These are phyloP conservation scores for Cladosporium sp. DNA, from an alignment of 2,329 filamentous ascomycete genomes.

Conservation along the genomic window DNA sequence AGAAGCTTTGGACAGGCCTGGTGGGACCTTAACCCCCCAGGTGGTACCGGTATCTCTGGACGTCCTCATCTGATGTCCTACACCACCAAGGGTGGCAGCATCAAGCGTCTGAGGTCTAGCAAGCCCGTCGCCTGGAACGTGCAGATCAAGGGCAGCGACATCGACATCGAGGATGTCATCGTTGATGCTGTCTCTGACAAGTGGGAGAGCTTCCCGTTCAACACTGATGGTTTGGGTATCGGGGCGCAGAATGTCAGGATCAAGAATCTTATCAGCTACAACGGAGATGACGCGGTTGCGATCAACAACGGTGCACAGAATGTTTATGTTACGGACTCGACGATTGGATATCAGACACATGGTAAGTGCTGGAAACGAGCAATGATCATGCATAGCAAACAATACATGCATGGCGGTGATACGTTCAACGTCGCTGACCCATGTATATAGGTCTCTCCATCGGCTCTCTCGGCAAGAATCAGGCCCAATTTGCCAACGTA, in stretches of 20 bases:
- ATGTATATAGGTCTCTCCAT: slow-evolving; percentile 32
- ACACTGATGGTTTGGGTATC: slow-evolving; percentile 37
- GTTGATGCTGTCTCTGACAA: slow-evolving; percentile 35
- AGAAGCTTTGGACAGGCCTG: slow-evolving; percentile 44
- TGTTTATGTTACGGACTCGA: slow-evolving; percentile 37
- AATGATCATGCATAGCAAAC: too few species aligned
- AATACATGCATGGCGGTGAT: too few species aligned
- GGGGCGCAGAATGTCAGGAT: slow-evolving; percentile 31
- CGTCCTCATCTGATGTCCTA: slow-evolving; percentile 41
- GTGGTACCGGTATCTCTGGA: slow-evolving; percentile 35
- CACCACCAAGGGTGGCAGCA: slow-evolving; percentile 33
- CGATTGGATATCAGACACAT: slow-evolving; percentile 43
- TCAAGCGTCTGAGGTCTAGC: slow-evolving; percentile 39
- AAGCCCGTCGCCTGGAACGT: slow-evolving; percentile 45
- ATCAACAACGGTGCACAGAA: slow-evolving; percentile 37
- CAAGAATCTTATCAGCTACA: slow-evolving; percentile 33
- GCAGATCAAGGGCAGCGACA: slow-evolving; percentile 37
- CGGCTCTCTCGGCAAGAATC: slow-evolving; percentile 39
- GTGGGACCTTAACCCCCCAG: slow-evolving; percentile 42
- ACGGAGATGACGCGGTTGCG: slow-evolving; percentile 43
- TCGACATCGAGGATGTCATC: slow-evolving; percentile 38
- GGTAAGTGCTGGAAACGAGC: too few species aligned
- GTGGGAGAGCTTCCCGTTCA: slow-evolving; percentile 39
- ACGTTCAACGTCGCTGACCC: slow-evolving; percentile 32
- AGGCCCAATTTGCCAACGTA: slow-evolving; percentile 33